phyloP scores from a whole-genome alignment of 1,284 basidiomycete genomes.

The Megacollybia platyphylla region DNA sequence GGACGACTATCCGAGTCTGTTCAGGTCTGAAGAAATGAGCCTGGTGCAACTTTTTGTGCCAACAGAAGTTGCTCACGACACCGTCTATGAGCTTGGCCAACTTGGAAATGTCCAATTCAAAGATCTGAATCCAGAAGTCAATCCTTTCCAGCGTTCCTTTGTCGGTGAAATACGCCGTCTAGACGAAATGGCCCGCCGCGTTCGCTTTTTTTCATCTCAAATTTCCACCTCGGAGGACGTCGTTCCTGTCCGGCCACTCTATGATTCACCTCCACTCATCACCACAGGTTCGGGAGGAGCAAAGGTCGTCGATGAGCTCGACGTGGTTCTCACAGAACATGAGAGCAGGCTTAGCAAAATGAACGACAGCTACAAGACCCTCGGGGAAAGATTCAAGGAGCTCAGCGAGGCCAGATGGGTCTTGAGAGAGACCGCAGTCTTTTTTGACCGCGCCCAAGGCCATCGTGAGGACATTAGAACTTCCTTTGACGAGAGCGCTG shows the following conservation, averaged over 20 bases:
- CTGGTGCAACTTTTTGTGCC: slow-evolving; percentile 97
- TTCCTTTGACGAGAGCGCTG: slow-evolving; percentile 89
- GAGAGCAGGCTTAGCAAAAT: slow-evolving; percentile 82
- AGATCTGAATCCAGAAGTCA: slow-evolving; percentile 54
- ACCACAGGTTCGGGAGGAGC: slow-evolving; percentile 85
- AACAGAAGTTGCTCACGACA: slow-evolving; percentile 94
- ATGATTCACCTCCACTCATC: slow-evolving; percentile 72
- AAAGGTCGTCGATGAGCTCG: slow-evolving; percentile 90
- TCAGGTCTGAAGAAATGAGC: slow-evolving; percentile 95
- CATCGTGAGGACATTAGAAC: slow-evolving; percentile 71
- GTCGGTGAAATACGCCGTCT: slow-evolving; percentile 91
- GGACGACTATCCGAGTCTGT: slow-evolving; percentile 72
- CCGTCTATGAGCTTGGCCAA: slow-evolving; percentile 90
- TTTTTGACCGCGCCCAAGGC: slow-evolving; percentile 87
- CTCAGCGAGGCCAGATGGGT: slow-evolving; percentile 91
- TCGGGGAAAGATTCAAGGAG: slow-evolving; percentile 81
- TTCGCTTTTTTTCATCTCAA: slow-evolving; percentile 83
- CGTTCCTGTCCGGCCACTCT: slow-evolving; percentile 71
- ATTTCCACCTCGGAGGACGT: slow-evolving; percentile 79
- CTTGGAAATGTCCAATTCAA: slow-evolving; percentile 96
- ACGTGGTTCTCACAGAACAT: slow-evolving; percentile 79
- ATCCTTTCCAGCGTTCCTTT: slow-evolving; percentile 97
- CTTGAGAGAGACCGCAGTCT: slow-evolving; percentile 89
- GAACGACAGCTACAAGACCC: slow-evolving; percentile 88
- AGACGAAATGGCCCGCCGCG: slow-evolving; percentile 91